A percentile compares a stretch with the other conserved stretches of the same genome.
These are phyloP conservation scores for Phytophthora europaea DNA, from an alignment of 352 stramenopile species.

Conservation along the genomic window DNA sequence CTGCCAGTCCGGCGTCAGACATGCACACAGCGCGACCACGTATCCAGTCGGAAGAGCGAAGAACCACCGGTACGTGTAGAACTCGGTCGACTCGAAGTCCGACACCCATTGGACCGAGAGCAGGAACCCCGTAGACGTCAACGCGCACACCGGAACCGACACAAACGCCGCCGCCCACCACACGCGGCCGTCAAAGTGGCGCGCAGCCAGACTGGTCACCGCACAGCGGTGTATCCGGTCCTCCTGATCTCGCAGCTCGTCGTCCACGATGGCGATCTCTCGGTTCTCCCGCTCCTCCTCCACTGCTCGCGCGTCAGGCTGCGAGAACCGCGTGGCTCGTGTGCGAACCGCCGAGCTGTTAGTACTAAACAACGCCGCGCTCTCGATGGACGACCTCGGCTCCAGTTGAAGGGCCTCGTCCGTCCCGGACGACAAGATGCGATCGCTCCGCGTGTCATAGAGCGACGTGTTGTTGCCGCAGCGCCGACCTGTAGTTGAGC, in stretches of 20 bases:
- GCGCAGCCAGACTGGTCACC: constrained; percentile 24
- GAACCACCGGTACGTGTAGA: constrained; percentile 56
- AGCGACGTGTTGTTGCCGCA: constrained; percentile 32
- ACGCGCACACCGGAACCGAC: constrained; percentile 33
- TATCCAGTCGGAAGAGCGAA: constrained; percentile 46
- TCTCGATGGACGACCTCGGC: not conserved
- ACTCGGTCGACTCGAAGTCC: constrained; percentile 50
- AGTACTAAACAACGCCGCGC: not conserved
- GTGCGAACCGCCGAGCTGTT: not conserved
- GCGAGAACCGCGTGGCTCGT: constrained; percentile 2
- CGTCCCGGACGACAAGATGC: constrained; percentile 24
- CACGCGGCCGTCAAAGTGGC: constrained; percentile 39
- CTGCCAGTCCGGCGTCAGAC: constrained; percentile 53
- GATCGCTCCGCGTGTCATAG: constrained; percentile 29
- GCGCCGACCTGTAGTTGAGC: not conserved
- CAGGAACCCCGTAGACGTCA: constrained; percentile 47
- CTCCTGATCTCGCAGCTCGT: constrained; percentile 38
- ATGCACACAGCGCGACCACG: constrained; percentile 52
- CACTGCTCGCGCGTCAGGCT: constrained; percentile 13
- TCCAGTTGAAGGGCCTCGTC: not conserved
- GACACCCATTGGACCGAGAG: constrained; percentile 41
- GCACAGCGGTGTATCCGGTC: constrained; percentile 35
- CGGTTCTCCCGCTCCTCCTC: constrained; percentile 36
- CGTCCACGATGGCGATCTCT: constrained; percentile 38
- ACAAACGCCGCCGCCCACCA: constrained; percentile 53